Evolutionary conservation across 177 flowering plant species (phyloP).

Genomic region (Tripterygium wilfordii): DNA sequence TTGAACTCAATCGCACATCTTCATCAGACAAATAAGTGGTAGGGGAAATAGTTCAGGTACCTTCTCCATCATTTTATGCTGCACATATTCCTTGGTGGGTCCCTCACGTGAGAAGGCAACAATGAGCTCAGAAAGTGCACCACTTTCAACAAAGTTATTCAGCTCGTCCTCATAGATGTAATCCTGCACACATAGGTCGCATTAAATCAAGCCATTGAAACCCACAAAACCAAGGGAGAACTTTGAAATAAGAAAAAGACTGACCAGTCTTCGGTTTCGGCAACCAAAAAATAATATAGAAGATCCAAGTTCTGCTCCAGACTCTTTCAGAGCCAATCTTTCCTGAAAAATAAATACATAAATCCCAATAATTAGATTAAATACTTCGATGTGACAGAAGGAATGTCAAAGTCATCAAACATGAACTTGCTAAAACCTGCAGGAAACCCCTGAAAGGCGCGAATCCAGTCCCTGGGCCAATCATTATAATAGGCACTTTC

Average conservation of each 20-base stretch:
- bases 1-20: no score
- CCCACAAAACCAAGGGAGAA: not conserved
- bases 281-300: slow-evolving; percentile 88
- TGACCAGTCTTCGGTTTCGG: slow-evolving; percentile 78
- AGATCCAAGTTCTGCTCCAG: slow-evolving; percentile 71
- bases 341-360: slow-evolving; percentile 45
- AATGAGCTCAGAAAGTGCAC: slow-evolving; percentile 71
- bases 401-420: not conserved
- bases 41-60: slow-evolving; percentile 23
- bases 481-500: slow-evolving; percentile 77
- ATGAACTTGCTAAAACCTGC: slow-evolving; percentile 47
- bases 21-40: no score
- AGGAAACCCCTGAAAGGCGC: slow-evolving; percentile 97
- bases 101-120: slow-evolving; percentile 97
- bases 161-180: slow-evolving; percentile 92
- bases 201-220: slow-evolving; percentile 4
- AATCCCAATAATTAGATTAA: not conserved
- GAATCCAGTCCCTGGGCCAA: slow-evolving; percentile 99
- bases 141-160: slow-evolving; percentile 53
- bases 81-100: slow-evolving; percentile 87
- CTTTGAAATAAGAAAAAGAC: slow-evolving; percentile 3
- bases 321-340: slow-evolving; percentile 78
- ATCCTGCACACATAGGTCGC: slow-evolving; percentile 45
- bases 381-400: not conserved
- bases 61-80: slow-evolving; percentile 91